Percentiles rank a stretch among this genome's conserved stretches.
Evolutionary conservation across 352 stramenopile genomes (phyloP).

Genomic region (Phytophthora kernoviae): DNA sequence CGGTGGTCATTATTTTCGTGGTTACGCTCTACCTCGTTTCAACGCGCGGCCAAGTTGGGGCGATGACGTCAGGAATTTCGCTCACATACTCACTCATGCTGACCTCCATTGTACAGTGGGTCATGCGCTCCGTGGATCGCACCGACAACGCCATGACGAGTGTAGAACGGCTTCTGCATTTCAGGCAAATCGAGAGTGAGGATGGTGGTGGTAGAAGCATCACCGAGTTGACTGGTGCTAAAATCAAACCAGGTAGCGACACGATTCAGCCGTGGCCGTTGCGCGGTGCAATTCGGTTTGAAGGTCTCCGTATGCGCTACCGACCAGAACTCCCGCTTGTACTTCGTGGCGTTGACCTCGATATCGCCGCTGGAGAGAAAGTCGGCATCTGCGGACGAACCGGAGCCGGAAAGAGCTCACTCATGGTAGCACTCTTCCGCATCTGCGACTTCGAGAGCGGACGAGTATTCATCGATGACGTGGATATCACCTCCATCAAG

Average conservation of each 20-base stretch:
- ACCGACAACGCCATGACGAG: constrained; percentile 51
- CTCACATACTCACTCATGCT: constrained; percentile 43
- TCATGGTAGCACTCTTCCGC: constrained; percentile 49
- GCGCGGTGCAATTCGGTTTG: constrained; percentile 33
- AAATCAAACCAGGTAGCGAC: neutral
- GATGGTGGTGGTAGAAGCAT: neutral
- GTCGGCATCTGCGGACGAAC: constrained; percentile 70
- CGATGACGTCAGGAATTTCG: constrained; percentile 24
- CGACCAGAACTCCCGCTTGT: constrained; percentile 46
- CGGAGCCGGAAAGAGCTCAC: constrained; percentile 46
- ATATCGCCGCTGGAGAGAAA: constrained; percentile 47
- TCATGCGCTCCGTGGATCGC: constrained; percentile 28
- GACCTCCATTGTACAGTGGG: constrained; percentile 48
- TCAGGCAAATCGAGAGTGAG: constrained; percentile 26
- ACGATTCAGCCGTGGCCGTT: constrained; percentile 19
- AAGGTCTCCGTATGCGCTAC: constrained; percentile 36
- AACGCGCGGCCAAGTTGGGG: constrained; percentile 29
- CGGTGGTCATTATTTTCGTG: constrained; percentile 83
- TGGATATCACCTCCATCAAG: constrained; percentile 54
- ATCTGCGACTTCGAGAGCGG: constrained; percentile 57
- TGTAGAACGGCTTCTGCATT: constrained; percentile 46
- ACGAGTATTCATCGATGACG: constrained; percentile 83
- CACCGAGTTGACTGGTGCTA: neutral
- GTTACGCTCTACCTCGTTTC: constrained; percentile 86
- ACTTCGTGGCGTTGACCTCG: constrained; percentile 37